Conservation (phyloP, 2,329 filamentous ascomycete species). For the Coccinonectria pachysandricola region DNA sequence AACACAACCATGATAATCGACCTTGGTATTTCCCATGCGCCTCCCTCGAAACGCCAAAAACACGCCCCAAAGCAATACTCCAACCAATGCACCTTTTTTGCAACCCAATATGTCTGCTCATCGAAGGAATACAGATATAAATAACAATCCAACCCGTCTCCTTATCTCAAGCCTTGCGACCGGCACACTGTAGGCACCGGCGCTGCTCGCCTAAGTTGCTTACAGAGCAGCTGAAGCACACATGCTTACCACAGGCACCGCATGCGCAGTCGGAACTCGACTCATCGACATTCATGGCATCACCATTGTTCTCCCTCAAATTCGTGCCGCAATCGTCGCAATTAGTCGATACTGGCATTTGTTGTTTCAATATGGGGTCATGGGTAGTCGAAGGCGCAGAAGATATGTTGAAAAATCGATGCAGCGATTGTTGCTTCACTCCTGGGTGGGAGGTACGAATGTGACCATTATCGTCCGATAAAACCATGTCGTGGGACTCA, state of each 20-base stretch:
- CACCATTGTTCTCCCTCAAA: slow-evolving; percentile 13
- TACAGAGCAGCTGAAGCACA: slow-evolving; percentile 50
- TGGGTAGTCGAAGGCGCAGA: slow-evolving; percentile 22
- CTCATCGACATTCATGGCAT: slow-evolving; percentile 31
- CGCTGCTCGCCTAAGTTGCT: slow-evolving; percentile 45
- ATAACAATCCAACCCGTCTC: slow-evolving; percentile 1
- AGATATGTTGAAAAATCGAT: slow-evolving; percentile 51
- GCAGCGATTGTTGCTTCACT: slow-evolving; percentile 39
- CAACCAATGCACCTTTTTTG: no score
- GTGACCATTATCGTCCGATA: no score
- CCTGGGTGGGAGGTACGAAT: slow-evolving; percentile 4
- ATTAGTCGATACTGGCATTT: slow-evolving; percentile 18
- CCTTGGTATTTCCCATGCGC: no score
- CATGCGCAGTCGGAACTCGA: slow-evolving; percentile 28
- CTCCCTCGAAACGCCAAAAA: no score
- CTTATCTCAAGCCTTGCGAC: slow-evolving; percentile 19
- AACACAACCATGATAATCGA: no score
- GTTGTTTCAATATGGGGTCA: slow-evolving; percentile 9
- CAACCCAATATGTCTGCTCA: not conserved
- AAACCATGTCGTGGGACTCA: no score
- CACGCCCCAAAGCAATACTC: no score
- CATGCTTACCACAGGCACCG: slow-evolving; percentile 40
- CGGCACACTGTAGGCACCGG: slow-evolving; percentile 43
- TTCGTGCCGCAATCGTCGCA: slow-evolving; percentile 45
- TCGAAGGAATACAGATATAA: not conserved